Evolutionary conservation across 176 grass and related monocot species (phyloP), one percentile per base, ranked within the genome.

Genomic region (Alopecurus myosuroides): DNA sequence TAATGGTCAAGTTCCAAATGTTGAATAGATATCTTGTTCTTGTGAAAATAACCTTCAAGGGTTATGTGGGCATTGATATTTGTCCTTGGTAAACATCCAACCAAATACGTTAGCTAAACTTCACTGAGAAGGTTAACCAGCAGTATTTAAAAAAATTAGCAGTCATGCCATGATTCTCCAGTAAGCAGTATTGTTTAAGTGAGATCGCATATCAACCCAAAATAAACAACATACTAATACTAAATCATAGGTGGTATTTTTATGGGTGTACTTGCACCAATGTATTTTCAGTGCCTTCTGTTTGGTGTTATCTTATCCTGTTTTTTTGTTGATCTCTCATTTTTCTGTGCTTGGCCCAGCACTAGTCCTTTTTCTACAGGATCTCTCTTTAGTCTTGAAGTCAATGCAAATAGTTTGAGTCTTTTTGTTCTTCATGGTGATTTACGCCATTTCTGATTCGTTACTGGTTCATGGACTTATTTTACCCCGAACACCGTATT

Each of bases 11-110:
- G 17, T 63, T 79, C 33, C 49, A 84, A 64, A 33, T 42, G 3
- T 70, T 79, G 51, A 50, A 51, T 88, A 63, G 25, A 74, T 7
- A 26, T 74, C 11, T 22, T 46, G 35, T 88, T 88, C 12, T 33
- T 85, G 25, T 80, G 64, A 74, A 26, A 64, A 51, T 73, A 44
- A 55, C 13, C 70, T 87, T 76, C 35, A 11, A 56, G 45, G 57
- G 31, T 28, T 41, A 9, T 11, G 0, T 30, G 40, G 62, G 18
- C 5, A 50, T 63, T 8, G 41, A 74, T 62, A 30, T 39, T 63
- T 33, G 31, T 74, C 46, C 50, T 77, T 69, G 2, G 14, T 82
- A 68, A 75, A 76, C 35, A 76, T 22, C 60, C 37, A 77, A 77
- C 13, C 11, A 67, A 46, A 52, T 64, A 20, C n/a, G 14, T 11